Evolutionary conservation across 306 rosid species (phyloP).

Genomic region (Prinsepia uniflora): DNA sequence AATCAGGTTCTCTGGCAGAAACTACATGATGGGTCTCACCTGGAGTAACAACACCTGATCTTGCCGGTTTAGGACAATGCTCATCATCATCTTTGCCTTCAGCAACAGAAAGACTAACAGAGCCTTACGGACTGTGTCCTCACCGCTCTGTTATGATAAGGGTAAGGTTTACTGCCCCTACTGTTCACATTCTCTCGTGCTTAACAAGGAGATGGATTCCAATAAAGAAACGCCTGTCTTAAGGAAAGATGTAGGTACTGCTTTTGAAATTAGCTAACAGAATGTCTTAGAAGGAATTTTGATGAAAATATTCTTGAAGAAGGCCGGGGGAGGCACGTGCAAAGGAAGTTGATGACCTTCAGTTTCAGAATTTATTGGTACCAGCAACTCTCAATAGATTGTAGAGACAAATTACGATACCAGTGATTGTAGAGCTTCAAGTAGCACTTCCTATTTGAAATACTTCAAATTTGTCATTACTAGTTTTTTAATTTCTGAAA

Average conservation of each 20-base stretch:
- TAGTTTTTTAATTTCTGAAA: not conserved
- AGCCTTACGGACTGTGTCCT: constrained; percentile 19
- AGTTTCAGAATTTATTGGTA: constrained; percentile 5
- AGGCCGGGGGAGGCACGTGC: constrained; percentile 26
- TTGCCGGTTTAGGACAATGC: constrained; percentile 26
- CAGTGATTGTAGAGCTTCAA: too few relatives aligned
- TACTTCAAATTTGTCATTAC: not conserved
- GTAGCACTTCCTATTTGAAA: not conserved
- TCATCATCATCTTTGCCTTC: constrained; percentile 15
- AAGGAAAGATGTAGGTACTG: constrained; percentile 38
- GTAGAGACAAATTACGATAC: constrained; percentile 6
- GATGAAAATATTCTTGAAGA: constrained; percentile 28
- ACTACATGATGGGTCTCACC: constrained; percentile 1
- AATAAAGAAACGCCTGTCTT: constrained; percentile 49
- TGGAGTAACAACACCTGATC: constrained; percentile 12
- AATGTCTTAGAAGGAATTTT: constrained; percentile 19
- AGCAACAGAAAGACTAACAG: constrained; percentile 21
- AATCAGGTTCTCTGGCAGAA: constrained; percentile 10
- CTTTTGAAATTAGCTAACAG: constrained; percentile 19
- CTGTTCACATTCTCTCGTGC: constrained; percentile 52
- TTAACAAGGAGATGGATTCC: constrained; percentile 54
- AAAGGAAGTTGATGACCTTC: constrained; percentile 27
- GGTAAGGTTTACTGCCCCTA: constrained; percentile 64
- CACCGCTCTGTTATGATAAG: constrained; percentile 25
- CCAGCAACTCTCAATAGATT: constrained; percentile 21